Base-by-base conservation (phyloP, 106 monocot genomes). In the Allium cepa region DNA sequence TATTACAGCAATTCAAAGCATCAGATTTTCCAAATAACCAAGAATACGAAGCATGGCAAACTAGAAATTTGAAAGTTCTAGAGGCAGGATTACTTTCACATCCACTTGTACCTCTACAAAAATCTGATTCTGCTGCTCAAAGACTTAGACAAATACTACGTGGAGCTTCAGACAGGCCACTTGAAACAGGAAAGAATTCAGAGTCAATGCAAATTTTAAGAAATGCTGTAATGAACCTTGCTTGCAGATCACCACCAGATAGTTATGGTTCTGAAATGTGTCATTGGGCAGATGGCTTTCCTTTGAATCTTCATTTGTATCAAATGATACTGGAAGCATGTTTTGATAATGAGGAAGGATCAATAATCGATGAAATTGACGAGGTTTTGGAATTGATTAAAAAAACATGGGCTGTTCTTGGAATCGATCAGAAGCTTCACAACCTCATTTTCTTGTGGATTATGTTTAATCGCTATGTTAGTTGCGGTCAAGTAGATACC, bases 221-320 rank as follows among this genome's bases (percentile, higher is more conserved):
- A 13, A 89, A 79, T 81, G 78, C 92, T 81, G 92, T 85, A 17
- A 84, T 84, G 79, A 59, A 81, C 15, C 80, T 97, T 56, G 84
- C 92, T 68, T 71, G 58, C 17, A 84, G 86, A 70, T 87, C 97
- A 36, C 71, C 63, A 69, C 71, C 63, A 69, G 89, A 97, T 69
- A 87, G 87, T 53, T 84, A 47, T 75, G 46, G 66, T 74, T 74
- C 82, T 50, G 97, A 97, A 46, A 66, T 62, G 47, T 86, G 73
- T 59, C 97, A 97, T 63, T 97, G 97, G 97, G 97, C 92, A 69
- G 92, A 97, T 84, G 97, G 97, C 9, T 74, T 75, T 60, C 97
- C 97, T 3, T 51, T 97, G 46, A 97, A 97, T 81, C 87, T 97
- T 47, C 75, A 83, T 66, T 72, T 97, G 26, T 97, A 97, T 72